Evolutionary conservation across 2,329 filamentous ascomycete genomes (phyloP).

Genomic region (Fusarium sambucinum): DNA sequence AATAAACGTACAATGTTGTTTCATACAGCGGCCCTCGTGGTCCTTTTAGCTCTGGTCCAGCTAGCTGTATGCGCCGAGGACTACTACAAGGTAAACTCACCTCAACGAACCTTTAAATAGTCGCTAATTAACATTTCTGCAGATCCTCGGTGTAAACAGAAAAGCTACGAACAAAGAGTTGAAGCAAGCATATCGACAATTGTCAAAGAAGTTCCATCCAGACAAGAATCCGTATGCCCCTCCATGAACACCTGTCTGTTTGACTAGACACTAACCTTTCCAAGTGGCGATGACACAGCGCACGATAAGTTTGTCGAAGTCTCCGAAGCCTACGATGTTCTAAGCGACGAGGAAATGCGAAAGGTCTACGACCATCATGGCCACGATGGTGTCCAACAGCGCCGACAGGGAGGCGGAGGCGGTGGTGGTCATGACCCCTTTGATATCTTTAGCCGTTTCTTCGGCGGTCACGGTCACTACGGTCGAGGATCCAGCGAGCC

Average conservation of each 20-base stretch:
- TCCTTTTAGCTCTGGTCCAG: slow-evolving; percentile 67
- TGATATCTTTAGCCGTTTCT: slow-evolving; percentile 96
- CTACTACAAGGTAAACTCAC: slow-evolving; percentile 76
- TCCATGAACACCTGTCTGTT: slow-evolving; percentile 4
- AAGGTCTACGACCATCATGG: slow-evolving; percentile 95
- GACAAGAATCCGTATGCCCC: slow-evolving; percentile 92
- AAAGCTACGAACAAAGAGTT: slow-evolving; percentile 87
- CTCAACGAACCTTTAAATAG: not conserved
- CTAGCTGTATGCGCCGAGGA: slow-evolving; percentile 73
- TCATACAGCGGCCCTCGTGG: slow-evolving; percentile 60
- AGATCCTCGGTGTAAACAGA: slow-evolving; percentile 85
- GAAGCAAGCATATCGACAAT: slow-evolving; percentile 89
- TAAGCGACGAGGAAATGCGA: slow-evolving; percentile 82
- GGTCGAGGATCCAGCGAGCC: slow-evolving; percentile 79
- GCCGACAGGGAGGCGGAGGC: slow-evolving; percentile 73
- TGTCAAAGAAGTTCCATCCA: slow-evolving; percentile 96
- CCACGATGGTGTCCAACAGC: slow-evolving; percentile 89
- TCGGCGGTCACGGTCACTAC: slow-evolving; percentile 90
- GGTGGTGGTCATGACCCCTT: slow-evolving; percentile 83
- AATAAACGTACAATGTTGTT: slow-evolving; percentile 62
- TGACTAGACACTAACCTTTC: slow-evolving; percentile 4
- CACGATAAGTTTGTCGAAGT: slow-evolving; percentile 94
- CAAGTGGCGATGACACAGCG: slow-evolving; percentile 80
- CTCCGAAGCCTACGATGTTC: slow-evolving; percentile 93
- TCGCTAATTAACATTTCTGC: slow-evolving; percentile 6